Evolutionary conservation across 495 filamentous ascomycete species (phyloP), one percentile per base, ranked within the genome.

Genomic region (Aspergillus ostianus): DNA sequence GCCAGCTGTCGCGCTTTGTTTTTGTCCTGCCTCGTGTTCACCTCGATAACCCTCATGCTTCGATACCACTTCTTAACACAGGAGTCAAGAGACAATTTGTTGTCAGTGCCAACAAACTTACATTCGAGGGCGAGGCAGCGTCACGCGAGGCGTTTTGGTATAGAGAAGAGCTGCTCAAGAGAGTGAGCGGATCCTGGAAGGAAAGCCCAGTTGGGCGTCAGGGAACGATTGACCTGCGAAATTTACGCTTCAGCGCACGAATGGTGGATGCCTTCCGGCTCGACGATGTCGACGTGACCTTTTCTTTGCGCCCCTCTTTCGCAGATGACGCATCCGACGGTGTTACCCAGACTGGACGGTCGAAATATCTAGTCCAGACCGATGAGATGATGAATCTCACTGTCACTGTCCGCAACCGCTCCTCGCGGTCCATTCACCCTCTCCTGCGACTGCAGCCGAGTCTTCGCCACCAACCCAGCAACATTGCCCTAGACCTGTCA

Each of bases 101-200:
- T 20, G 90, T 96, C 51, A 92, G 87, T 67, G 86, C 87, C 47
- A 83, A 84, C 60, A 90, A 91, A 62, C 80, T 90, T 51, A 87
- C 89, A 0, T 88, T 90, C 2, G 90, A 94, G 58, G 84, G 82
- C 23, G 92, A 97, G 72, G 84, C 87, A 36, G 84, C 87, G 7
- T 87, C 81, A 47, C 82, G 93, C 45, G 91, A 96, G 75, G 86
- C 87, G 2, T 97, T 97, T 72, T 97, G 93, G 93, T 97, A 91
- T 74, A 84, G 93, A 7, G 89, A 95, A 67, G 88, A 87, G 67
- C 80, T 97, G 2, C 80, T 97, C 10, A 88, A 90, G 59, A 78
- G 80, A 20, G 70, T 96, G 3, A 75, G 74, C 5, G 93, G 86
- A 3, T 80, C 77, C 2, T 97, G 93, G 93, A 82, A 77, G 32